These are phyloP conservation scores for Diaporthe sp. DNA, from an alignment of 2,329 filamentous ascomycete genomes.

Conservation along the genomic window DNA sequence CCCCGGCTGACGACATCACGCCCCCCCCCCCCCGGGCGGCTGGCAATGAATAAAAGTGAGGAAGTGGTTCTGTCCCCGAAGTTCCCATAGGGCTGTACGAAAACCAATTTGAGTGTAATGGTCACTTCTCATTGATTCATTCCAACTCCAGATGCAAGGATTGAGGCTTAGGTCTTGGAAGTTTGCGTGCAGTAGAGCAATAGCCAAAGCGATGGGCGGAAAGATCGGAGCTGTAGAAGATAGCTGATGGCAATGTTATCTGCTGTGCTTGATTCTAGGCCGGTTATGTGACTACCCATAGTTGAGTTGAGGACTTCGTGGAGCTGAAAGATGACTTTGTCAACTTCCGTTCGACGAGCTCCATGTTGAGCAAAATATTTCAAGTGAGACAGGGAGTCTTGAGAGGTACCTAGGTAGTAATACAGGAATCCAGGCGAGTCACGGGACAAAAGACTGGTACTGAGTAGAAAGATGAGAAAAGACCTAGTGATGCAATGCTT, in stretches of 20 bases:
- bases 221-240: background rate
- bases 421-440: background rate
- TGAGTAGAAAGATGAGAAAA: too few relatives aligned
- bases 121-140: too few relatives aligned
- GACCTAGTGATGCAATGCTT: too few relatives aligned
- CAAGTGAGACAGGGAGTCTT: background rate
- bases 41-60: too few relatives aligned
- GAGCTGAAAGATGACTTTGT: background rate
- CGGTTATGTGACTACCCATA: background rate
- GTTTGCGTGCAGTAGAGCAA: background rate
- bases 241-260: background rate
- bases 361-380: background rate
- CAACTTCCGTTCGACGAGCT: background rate
- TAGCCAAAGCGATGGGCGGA: background rate
- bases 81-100: too few relatives aligned
- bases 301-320: background rate
- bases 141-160: too few relatives aligned
- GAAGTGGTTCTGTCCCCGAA: too few relatives aligned
- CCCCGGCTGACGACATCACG: too few relatives aligned
- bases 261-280: background rate
- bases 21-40: too few relatives aligned
- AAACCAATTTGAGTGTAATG: too few relatives aligned
- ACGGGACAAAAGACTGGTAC: too few relatives aligned
- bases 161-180: background rate
- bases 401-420: background rate